phyloP scores from a whole-genome alignment of 306 rosid species.

The Glycine latifolia region DNA sequence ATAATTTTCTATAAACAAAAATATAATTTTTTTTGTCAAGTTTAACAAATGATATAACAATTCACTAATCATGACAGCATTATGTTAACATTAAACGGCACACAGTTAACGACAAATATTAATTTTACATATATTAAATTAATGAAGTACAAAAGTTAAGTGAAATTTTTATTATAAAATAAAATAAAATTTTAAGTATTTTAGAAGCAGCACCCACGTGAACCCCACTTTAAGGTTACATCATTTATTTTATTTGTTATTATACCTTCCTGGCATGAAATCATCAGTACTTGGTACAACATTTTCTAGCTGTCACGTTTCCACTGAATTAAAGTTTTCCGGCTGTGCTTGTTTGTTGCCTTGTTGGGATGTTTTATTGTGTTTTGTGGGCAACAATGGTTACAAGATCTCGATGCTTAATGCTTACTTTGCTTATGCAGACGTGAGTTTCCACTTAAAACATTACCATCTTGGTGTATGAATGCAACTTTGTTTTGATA shows the following conservation, averaged over 20 bases:
- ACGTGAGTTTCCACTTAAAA: not conserved
- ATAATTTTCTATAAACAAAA: no score
- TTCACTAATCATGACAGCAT: no score
- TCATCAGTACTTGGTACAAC: not conserved
- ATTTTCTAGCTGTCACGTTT: slow-evolving; percentile 5
- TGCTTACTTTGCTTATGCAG: not conserved
- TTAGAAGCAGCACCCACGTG: slow-evolving; percentile 7
- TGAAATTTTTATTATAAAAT: not conserved
- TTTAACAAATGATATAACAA: no score
- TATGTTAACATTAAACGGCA: not conserved
- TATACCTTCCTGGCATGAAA: not conserved
- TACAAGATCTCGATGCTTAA: not conserved
- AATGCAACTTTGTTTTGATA: not conserved
- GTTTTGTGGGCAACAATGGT: not conserved
- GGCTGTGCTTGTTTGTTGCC: not conserved
- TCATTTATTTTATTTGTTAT: not conserved
- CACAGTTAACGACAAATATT: not conserved
- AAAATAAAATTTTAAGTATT: not conserved
- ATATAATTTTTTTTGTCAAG: no score
- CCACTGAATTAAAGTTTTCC: not conserved
- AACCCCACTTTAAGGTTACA: slow-evolving; percentile 18
- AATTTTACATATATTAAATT: not conserved
- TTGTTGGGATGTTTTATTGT: not conserved
- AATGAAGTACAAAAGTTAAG: not conserved
- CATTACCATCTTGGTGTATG: not conserved